Base-by-base conservation (phyloP, 2,329 filamentous ascomycete genomes). In the Neonectria ditissima region DNA sequence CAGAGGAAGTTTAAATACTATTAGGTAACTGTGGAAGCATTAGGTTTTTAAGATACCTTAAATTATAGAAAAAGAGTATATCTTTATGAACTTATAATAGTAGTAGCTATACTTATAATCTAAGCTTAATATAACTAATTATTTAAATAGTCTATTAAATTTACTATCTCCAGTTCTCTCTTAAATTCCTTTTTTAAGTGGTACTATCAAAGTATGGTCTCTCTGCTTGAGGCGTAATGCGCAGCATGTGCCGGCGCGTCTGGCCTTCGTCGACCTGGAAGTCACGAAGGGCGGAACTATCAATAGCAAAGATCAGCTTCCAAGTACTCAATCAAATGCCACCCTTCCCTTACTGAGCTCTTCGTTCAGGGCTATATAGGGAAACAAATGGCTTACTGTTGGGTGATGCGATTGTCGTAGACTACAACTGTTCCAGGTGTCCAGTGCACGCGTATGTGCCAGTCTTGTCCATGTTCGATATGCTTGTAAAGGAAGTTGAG, bases 401-500 rank as follows among this genome's bases (percentile, higher is more conserved):
- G 62, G 8, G 62, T 65, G n/a, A 65, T 62, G 3, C 54, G 50
- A 39, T 66, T 59, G 43, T 66, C 64, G 52, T 61, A 92, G 10
- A 91, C 86, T 1, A 91, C 85, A 0, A 91, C 89, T 0, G 87
- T 90, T 1, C 84, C 83, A 3, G 82, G 77, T 55, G 82, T 84
- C 87, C 88, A 91, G 67, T 87, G 86, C 5, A 92, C 81, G 22
- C 89, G 83, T 9, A 83, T 82, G 69, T 91, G 89, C 65, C 91
- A 84, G 69, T 92, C 89, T 37, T 87, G 84, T 8, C 87, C 86
- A 44, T 86, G 81, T 1, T 88, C 86, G 58, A 91, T 87, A 69
- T 91, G 89, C 66, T 91, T 85, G 73, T 86, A 91, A 9, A 92
- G 78, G 79, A 92, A 91, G 67, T 89, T 88, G 39, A 92, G 81